Conservation (phyloP, 2,329 filamentous ascomycete genomes). For the Colletotrichum sp. region DNA sequence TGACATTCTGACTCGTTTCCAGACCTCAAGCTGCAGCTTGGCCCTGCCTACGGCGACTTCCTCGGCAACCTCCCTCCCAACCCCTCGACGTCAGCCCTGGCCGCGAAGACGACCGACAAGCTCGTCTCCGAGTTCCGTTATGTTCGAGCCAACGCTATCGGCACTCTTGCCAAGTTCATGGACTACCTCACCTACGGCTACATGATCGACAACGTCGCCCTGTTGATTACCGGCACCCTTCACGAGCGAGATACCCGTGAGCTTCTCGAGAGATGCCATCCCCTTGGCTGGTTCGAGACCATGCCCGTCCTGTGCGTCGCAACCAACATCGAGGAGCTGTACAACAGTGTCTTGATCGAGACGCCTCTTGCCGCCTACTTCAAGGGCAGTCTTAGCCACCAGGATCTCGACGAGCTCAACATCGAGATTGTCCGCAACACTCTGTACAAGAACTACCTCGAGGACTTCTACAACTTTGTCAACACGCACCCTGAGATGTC, state of each 20-base stretch:
- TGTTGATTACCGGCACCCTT: conserved; percentile 95
- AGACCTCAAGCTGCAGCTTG: conserved; percentile 98
- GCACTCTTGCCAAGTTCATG: conserved; percentile 92
- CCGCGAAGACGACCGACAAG: conserved; percentile 96
- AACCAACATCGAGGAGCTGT: conserved; percentile 97
- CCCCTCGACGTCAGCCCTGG: conserved; percentile 93
- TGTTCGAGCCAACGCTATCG: conserved; percentile 90
- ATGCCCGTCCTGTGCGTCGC: conserved; percentile 98
- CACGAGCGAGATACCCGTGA: conserved; percentile 97
- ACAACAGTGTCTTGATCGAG: conserved; percentile 97
- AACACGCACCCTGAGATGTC: conserved; percentile 86
- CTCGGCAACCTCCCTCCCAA: conserved; percentile 93
- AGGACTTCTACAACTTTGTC: conserved; percentile 96
- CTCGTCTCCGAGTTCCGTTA: conserved; percentile 97
- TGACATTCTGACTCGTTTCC: conserved; percentile 12
- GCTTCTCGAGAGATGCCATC: conserved; percentile 93
- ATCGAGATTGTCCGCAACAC: conserved; percentile 99
- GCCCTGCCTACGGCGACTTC: conserved; percentile 96
- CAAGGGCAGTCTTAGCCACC: conserved; percentile 94
- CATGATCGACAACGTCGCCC: conserved; percentile 99
- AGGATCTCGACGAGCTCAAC: conserved; percentile 97
- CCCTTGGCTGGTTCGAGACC: conserved; percentile 98
- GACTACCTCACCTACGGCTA: conserved; percentile 99
- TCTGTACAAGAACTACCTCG: conserved; percentile 98
- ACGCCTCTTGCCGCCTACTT: conserved; percentile 96